Evolutionary conservation across 371 early-diverging fungal genomes (phyloP), one percentile per base, ranked within the genome.

Genomic region (Thermomucor indicae-seudaticae): DNA sequence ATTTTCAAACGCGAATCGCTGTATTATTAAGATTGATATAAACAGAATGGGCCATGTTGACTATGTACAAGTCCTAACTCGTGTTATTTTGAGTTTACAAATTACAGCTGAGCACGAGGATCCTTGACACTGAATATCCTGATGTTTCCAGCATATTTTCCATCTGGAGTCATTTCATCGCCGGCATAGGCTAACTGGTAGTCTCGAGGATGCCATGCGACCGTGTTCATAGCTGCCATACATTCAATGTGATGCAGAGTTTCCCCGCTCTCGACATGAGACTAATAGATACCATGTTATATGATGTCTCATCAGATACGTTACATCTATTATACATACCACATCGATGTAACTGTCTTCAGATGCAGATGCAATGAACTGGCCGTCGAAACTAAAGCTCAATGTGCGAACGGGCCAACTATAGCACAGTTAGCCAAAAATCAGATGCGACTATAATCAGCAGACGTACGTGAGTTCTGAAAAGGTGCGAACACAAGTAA

Each of bases 321-420:
- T 23, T 7, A 14, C 5, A 1, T 10, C 14, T 32, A 5, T 31
- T 24, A 11, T 14, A 56, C 55, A 55, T 81, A 88, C 90, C 60
- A 93, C 84, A 47, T 90, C 87, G 50, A 93, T 86, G 24, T 80
- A 65, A 32, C 79, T 70, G 65, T 91, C 91, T 57, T 90, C 91
- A 0, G 90, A 90, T 6, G 85, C 91, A 6, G 88, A 85, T 0
- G 91, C 93, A 27, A 95, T 60, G 47, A 86, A 83, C 43, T 86
- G 86, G 3, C 91, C 93, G 67, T 93, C 93, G 64, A 80, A 72
- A 52, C 88, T 88, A 57, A 95, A 93, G 41, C 88, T 84, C 49
- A 93, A 73, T 10, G 92, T 85, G 39, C 91, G 74, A 0, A 93
- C 87, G 2, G 93, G 90, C 85, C 85, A 89, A 25, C 88, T 90